These are phyloP conservation scores for Yarrowia hollandica DNA, from an alignment of 805 yeast genomes.

Conservation along the genomic window DNA sequence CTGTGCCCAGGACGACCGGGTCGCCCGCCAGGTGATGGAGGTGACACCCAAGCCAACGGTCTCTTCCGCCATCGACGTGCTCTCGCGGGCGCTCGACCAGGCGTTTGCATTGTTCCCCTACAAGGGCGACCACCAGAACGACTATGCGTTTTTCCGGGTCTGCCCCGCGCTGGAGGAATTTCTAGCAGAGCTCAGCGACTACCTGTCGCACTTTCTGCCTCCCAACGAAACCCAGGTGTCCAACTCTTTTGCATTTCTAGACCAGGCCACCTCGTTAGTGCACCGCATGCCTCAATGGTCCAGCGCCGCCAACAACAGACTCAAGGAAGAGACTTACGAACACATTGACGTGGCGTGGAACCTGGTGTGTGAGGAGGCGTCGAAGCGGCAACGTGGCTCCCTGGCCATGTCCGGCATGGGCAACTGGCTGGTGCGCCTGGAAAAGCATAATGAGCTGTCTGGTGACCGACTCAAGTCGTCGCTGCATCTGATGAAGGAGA, in stretches of 20 bases:
- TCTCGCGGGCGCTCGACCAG: constrained; percentile 48
- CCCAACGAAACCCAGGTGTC: constrained; percentile 60
- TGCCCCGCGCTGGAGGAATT: constrained; percentile 68
- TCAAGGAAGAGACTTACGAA: constrained; percentile 25
- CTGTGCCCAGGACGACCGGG: constrained; percentile 62
- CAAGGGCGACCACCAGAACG: constrained; percentile 69
- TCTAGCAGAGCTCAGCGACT: constrained; percentile 69
- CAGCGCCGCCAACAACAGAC: constrained; percentile 46
- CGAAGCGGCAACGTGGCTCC: constrained; percentile 21
- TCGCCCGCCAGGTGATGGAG: constrained; percentile 50
- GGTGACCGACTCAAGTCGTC: constrained; percentile 19
- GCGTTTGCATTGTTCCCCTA: constrained; percentile 64
- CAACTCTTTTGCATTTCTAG: constrained; percentile 60
- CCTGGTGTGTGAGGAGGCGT: constrained; percentile 20
- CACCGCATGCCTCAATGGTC: constrained; percentile 67
- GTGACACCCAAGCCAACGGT: constrained; percentile 62
- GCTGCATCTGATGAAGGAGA: background rate
- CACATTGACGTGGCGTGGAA: constrained; percentile 23
- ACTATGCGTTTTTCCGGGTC: constrained; percentile 74
- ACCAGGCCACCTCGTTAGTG: constrained; percentile 58
- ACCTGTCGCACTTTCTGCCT: constrained; percentile 68
- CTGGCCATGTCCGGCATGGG: constrained; percentile 26
- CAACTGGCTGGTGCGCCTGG: constrained; percentile 13
- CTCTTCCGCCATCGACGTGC: constrained; percentile 51
- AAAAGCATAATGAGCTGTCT: constrained; percentile 23